Base-by-base conservation (phyloP, 345 rosid species). In the Aegle marmelos region DNA sequence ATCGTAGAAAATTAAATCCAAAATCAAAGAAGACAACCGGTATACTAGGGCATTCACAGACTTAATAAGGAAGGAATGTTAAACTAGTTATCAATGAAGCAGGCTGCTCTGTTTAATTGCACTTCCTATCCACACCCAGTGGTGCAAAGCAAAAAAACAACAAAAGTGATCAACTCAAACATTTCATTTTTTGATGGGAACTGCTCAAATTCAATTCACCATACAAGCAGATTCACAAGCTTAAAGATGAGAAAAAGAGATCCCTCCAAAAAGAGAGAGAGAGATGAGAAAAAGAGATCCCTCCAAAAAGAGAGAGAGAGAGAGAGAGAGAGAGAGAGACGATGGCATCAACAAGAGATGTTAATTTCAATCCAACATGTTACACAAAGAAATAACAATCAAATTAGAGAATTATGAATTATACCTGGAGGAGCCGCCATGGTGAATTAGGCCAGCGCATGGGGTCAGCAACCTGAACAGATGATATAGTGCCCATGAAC, bases 381-480 rank as follows among this genome's bases (percentile, higher is more conserved):
- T 7, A 70, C 36, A 67, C 14, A 50, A 72, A 53, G 67, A 21
- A 48, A 61, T 27, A 45, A 41, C 33, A 10, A 60, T 74, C 45
- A 56, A 53, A 61, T 58, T 28, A 69, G 50, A 60, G 45, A 61
- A 34, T 6, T 21, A 11, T 86, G 37, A 61, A 34, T 6, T 21
- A 13, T 86, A 94, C 98, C 99, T 91, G 98, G n/a, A 96, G 95
- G 80, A 94, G 94, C 58, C 97, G 88, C 99, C 99, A 96, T 0
- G 97, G 97, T 1, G 99, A 95, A 84, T 91, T 87, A 69, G 94
- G 91, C 98, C 98, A 95, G 66, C 86, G 89, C 25, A 91, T 86
- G 62, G 92, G 97, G 77, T 96, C 99, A 22, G 90, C 88, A 75
- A 90, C 93, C 86, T 91, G 95, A 83, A 91, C 98, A 25, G 90